phyloP scores from a whole-genome alignment of 1,284 basidiomycete genomes.

The Cutaneotrichosporon curvatum region DNA sequence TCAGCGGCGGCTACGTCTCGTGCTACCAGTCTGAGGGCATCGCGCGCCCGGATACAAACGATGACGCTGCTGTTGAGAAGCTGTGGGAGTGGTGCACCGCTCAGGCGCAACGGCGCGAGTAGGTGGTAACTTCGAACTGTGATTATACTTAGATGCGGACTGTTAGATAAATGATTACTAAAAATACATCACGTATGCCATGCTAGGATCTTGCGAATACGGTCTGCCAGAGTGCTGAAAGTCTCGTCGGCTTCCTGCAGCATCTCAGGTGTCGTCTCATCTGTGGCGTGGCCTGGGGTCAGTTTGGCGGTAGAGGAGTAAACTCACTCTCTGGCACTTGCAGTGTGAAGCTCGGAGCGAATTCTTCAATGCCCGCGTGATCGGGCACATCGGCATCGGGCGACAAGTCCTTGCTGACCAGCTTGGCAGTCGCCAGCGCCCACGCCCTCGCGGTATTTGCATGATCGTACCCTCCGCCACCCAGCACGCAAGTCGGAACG shows the following conservation, averaged over 20 bases:
- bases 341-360: conserved; percentile 69
- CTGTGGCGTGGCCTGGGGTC: conserved; percentile 57
- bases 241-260: conserved; percentile 27
- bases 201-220: conserved; percentile 22
- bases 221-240: conserved; percentile 22
- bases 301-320: not conserved
- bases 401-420: conserved; percentile 54
- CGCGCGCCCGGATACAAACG: conserved; percentile 21
- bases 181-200: not conserved
- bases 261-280: conserved; percentile 60
- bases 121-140: no score
- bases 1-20: conserved; percentile 38
- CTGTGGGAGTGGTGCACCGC: conserved; percentile 43
- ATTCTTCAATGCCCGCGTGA: conserved; percentile 60
- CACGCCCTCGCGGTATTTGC: conserved; percentile 77
- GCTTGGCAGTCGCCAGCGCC: conserved; percentile 68
- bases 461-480: conserved; percentile 68
- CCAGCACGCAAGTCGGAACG: conserved; percentile 49
- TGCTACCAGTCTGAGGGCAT: conserved; percentile 23
- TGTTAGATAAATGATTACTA: not conserved
- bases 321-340: conserved; percentile 55
- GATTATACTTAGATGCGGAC: not conserved
- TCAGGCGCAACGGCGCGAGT: conserved; percentile 22
- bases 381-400: conserved; percentile 63
- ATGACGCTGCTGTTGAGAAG: conserved; percentile 20